Base-by-base conservation (phyloP, 169 alveolate genomes). In the Eimeria praecox region DNA sequence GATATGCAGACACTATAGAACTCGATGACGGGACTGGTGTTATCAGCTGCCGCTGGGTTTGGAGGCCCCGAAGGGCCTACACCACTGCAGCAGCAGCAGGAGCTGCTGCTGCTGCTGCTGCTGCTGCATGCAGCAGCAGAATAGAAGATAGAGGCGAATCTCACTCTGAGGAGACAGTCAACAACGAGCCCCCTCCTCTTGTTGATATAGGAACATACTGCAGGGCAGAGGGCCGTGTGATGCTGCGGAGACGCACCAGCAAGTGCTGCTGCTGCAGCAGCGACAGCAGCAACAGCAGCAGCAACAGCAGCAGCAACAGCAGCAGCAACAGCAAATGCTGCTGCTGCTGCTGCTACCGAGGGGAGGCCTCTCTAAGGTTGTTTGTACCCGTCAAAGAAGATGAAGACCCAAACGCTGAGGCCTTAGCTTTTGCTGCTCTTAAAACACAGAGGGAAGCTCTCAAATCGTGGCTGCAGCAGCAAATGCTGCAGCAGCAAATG, bases 221-320 rank as follows among this genome's bases (percentile, higher is more conserved):
- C 44, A 78, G 89, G 64, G 89, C 64, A 30, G 89, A 44, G 64
- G 64, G 89, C 8, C 89, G 89, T 1, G 89, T 78, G 89, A 42
- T 38, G 89, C 89, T 78, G 64, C 33, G 75, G 35, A 8, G 75
- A 22, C 12, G 75, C 75, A 64, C 35, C 35, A 27, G 40, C 75
- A 49, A n/a, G n/a, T n/a, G n/a, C n/a, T n/a, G n/a, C n/a, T n/a
- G n/a, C n/a, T n/a, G 56, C 56, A 49, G 56, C 56, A 49, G 12
- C 5, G 5, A 12, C 56, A 49, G 56, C 56, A 49, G 49, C 33
- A 30, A 22, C 75, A 30, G 75, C 75, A 8, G 75, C 75, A 64
- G 75, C 75, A 64, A 30, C 35, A 27, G 40, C 75, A 49, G 56
- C 56, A 49, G 56, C 56, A 49, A 49, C 5, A 8, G 56, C 56